Percentiles rank a stretch among this genome's conserved stretches.
phyloP scores from a whole-genome alignment of 768 basidiomycete genomes.

The Termitomyces sp. region DNA sequence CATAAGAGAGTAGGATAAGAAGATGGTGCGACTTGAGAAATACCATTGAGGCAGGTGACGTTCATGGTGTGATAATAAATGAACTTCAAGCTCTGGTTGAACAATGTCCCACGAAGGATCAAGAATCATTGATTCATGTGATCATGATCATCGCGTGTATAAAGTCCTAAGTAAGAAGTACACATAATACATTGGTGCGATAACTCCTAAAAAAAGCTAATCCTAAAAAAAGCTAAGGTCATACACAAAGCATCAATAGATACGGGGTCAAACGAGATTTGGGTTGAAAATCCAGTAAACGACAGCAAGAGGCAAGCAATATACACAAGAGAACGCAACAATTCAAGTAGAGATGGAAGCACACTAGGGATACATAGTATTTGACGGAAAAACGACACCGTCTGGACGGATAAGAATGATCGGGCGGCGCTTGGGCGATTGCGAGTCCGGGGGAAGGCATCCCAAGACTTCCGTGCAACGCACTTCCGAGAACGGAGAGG shows the following conservation, averaged over 20 bases:
- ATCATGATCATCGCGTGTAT: neutral
- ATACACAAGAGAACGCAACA: slow-evolving; percentile 11
- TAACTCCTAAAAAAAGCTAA: slow-evolving; percentile 15
- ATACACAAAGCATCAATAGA: slow-evolving; percentile 15
- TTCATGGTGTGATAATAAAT: slow-evolving; percentile 19
- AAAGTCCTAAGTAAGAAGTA: slow-evolving; percentile 6
- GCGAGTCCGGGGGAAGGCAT: slow-evolving; percentile 71
- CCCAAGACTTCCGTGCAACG: slow-evolving; percentile 83
- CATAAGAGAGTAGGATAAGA: slow-evolving; percentile 44
- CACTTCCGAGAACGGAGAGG: slow-evolving; percentile 82
- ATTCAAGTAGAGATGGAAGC: slow-evolving; percentile 6
- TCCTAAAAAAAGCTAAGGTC: slow-evolving; percentile 14
- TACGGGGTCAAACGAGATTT: slow-evolving; percentile 10
- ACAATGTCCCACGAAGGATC: neutral
- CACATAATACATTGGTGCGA: slow-evolving; percentile 5
- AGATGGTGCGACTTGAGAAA: slow-evolving; percentile 24
- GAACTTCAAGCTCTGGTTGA: neutral
- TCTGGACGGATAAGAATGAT: slow-evolving; percentile 80
- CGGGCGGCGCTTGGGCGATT: slow-evolving; percentile 62
- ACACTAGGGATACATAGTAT: slow-evolving; percentile 69
- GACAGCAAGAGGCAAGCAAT: slow-evolving; percentile 15
- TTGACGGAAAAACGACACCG: slow-evolving; percentile 84
- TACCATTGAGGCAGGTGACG: slow-evolving; percentile 22
- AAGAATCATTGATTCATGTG: neutral
- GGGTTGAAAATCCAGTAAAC: slow-evolving; percentile 20